phyloP scores from a whole-genome alignment of 495 filamentous ascomycete genomes.

The Neurospora sublineolata region DNA sequence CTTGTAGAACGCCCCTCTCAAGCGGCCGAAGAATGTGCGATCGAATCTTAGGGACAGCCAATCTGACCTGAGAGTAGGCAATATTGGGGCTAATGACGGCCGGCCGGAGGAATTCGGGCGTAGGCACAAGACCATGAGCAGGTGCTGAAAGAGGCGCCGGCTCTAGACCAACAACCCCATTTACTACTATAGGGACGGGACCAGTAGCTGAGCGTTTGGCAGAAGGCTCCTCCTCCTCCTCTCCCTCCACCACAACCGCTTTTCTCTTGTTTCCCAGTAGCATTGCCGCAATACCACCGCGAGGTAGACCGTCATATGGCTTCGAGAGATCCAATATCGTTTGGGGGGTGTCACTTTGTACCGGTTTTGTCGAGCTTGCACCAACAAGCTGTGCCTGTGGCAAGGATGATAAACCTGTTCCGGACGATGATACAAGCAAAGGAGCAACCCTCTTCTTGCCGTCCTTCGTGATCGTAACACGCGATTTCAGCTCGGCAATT shows the following conservation, averaged over 20 bases:
- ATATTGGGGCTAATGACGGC: slow-evolving; percentile 74
- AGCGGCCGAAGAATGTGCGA: slow-evolving; percentile 62
- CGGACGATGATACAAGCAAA: slow-evolving; percentile 76
- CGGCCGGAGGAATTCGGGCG: slow-evolving; percentile 78
- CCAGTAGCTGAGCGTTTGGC: slow-evolving; percentile 58
- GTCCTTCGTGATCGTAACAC: slow-evolving; percentile 90
- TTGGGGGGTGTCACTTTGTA: slow-evolving; percentile 64
- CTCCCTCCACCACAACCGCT: slow-evolving; percentile 52
- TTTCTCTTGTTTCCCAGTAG: slow-evolving; percentile 91
- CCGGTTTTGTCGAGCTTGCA: slow-evolving; percentile 46
- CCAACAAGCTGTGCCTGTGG: slow-evolving; percentile 75
- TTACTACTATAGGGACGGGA: slow-evolving; percentile 60
- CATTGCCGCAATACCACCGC: slow-evolving; percentile 74
- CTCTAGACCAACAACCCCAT: slow-evolving; percentile 65
- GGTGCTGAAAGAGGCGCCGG: slow-evolving; percentile 46
- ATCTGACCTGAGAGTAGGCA: slow-evolving; percentile 68
- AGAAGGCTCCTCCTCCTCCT: slow-evolving; percentile 46
- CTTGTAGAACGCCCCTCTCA: slow-evolving; percentile 38
- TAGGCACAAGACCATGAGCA: slow-evolving; percentile 51
- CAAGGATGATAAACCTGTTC: slow-evolving; percentile 72
- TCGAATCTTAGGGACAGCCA: slow-evolving; percentile 82
- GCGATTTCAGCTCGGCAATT: slow-evolving; percentile 71
- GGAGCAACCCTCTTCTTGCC: slow-evolving; percentile 94
- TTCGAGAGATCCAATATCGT: slow-evolving; percentile 84
- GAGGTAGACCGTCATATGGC: slow-evolving; percentile 85